A percentile compares a stretch with the other conserved stretches of the same genome.
Evolutionary conservation across 805 yeast genomes (phyloP).

Genomic region (Metschnikowia gruessii): DNA sequence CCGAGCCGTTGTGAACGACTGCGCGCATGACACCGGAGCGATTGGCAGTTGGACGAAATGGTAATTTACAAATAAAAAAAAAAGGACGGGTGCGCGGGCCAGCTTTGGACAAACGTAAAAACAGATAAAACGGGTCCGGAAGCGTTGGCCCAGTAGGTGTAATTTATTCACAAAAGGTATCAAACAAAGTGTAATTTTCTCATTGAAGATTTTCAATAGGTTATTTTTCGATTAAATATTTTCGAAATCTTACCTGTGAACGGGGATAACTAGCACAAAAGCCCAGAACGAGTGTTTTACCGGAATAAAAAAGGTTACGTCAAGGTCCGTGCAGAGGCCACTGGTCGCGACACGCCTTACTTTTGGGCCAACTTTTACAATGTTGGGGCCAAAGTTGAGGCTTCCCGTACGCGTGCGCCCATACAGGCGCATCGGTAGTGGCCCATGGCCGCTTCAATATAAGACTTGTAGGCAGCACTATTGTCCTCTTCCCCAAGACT

Average conservation of each 20-base stretch:
- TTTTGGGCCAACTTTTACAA: constrained; percentile 22
- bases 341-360: constrained; percentile 15
- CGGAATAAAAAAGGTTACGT: constrained; percentile 13
- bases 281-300: background rate
- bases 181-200: no score
- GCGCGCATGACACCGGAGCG: background rate
- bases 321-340: constrained; percentile 18
- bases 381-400: constrained; percentile 19
- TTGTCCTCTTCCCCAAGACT: background rate
- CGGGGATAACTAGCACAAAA: background rate
- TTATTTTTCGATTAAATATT: no score
- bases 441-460: constrained; percentile 13
- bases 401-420: constrained; percentile 7
- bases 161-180: no score
- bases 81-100: background rate
- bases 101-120: background rate
- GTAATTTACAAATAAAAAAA: background rate
- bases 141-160: no score
- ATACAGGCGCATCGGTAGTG: constrained; percentile 11
- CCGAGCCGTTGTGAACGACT: background rate
- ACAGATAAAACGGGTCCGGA: background rate
- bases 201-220: no score
- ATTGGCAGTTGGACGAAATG: background rate
- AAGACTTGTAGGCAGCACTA: constrained; percentile 11
- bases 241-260: background rate